Conservation (phyloP, 768 basidiomycete genomes). For the Mycena crocata region DNA sequence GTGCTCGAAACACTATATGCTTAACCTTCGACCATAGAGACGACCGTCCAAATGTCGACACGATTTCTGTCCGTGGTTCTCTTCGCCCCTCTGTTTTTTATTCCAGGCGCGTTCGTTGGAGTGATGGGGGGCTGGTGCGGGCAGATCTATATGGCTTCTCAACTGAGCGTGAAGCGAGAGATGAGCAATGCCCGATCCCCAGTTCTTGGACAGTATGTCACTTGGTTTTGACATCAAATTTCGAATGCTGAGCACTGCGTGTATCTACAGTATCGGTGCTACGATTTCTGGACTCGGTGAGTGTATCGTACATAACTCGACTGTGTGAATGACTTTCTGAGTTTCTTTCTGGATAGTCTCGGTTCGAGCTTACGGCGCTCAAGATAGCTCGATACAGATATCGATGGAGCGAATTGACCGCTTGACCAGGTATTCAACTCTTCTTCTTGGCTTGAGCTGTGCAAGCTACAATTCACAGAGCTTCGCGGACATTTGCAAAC, state of each 20-base stretch:
- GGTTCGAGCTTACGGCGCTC: conserved; percentile 74
- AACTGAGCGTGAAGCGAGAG: conserved; percentile 53
- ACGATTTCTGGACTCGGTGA: conserved; percentile 68
- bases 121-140: conserved; percentile 54
- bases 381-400: conserved; percentile 58
- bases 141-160: conserved; percentile 57
- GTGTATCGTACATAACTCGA: conserved; percentile 10
- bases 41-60: conserved; percentile 49
- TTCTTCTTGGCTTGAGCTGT: no score
- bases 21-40: no score
- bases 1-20: no score
- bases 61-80: conserved; percentile 58
- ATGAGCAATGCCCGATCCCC: conserved; percentile 14
- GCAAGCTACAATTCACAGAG: conserved; percentile 24
- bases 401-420: conserved; percentile 65
- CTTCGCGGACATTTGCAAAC: conserved; percentile 50
- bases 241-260: no score
- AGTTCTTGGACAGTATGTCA: conserved; percentile 34
- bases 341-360: conserved; percentile 55
- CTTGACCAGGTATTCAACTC: conserved; percentile 44
- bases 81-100: conserved; percentile 57
- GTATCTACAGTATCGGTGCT: conserved; percentile 55
- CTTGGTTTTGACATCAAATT: conserved; percentile 39
- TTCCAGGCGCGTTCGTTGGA: conserved; percentile 46
- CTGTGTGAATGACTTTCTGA: not conserved